These are phyloP conservation scores for Massariosphaeria phaeospora DNA, from an alignment of 495 filamentous ascomycete genomes.

Conservation along the genomic window DNA sequence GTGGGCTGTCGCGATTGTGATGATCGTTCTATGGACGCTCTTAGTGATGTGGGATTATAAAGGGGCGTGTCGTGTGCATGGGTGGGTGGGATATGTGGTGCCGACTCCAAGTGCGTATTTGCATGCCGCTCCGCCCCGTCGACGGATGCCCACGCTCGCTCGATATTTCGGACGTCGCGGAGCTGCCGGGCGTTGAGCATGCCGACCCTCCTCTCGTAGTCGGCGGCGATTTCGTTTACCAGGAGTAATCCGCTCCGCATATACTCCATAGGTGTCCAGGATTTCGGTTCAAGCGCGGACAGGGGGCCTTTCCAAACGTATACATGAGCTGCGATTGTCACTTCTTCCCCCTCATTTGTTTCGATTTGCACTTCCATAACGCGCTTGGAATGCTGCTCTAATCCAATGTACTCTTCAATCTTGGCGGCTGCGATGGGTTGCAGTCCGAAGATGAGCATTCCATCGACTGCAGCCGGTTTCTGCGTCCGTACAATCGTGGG, in stretches of 20 bases:
- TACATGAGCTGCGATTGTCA: background rate
- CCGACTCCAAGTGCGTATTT: background rate
- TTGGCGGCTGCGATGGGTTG: background rate
- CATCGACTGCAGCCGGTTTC: slow-evolving; percentile 1
- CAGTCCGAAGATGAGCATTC: slow-evolving; percentile 6
- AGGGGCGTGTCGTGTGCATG: too few relatives aligned
- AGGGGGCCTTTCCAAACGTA: slow-evolving; percentile 2
- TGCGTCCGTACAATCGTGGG: background rate
- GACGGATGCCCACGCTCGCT: too few relatives aligned
- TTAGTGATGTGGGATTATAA: too few relatives aligned
- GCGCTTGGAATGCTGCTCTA: background rate
- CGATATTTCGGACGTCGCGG: background rate
- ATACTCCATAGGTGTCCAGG: slow-evolving; percentile 6
- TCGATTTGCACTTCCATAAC: slow-evolving; percentile 6
- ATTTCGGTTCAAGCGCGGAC: background rate
- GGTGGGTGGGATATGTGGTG: background rate
- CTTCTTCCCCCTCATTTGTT: background rate
- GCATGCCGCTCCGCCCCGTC: background rate
- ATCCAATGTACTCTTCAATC: slow-evolving; percentile 9
- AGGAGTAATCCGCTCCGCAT: background rate
- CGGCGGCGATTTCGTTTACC: too few relatives aligned
- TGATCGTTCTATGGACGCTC: too few relatives aligned
- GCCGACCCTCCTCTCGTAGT: background rate
- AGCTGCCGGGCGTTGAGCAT: too few relatives aligned
- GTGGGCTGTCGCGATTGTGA: too few relatives aligned